Base-by-base conservation (phyloP, 2,329 filamentous ascomycete species). In the Xylariaceae sp. region DNA sequence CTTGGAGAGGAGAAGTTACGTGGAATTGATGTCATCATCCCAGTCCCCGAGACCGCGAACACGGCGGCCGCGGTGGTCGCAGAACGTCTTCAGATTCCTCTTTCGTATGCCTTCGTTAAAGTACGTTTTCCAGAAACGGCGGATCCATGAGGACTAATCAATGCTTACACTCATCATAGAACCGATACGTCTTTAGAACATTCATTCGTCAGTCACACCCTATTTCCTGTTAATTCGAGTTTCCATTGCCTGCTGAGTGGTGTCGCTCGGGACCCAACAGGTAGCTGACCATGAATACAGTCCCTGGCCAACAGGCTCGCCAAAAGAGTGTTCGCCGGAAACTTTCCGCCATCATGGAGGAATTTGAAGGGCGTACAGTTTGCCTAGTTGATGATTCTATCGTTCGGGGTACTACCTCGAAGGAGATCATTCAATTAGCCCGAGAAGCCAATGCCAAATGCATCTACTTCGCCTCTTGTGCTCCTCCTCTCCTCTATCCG, bases 321-420 rank as follows among this genome's bases (percentile, higher is more conserved):
- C 82, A 93, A 60, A 92, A 92, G 68, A 86, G 88, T 55, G 89
- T 97, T 8, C 84, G 92, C 4, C 81, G 91, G 39, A 97, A 97
- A 70, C 76, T 97, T 32, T 92, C 87, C 49, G 82, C 91, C 17
- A 95, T 96, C 67, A 80, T 83, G 21, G 82, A 84, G 29, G 90
- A 96, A 63, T 96, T 96, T 67, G 75, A 83, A 46, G 88, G 79
- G 55, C 84, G 86, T 57, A 86, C 84, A 48, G 86, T 97, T 6
- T 74, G 90, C 10, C 72, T 97, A 1, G 87, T 96, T 1, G 92
- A 96, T 57, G 92, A 96, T 68, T 88, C 83, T 57, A 89, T 95
- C 39, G 91, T 95, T 4, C 80, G 91, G 29, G 91, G 90, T 40
- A 94, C 87, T 0, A 95, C 88, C 2, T 85, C 80, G 49, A 74